Percentiles rank a stretch among this genome's conserved stretches.
Evolutionary conservation across 2,329 filamentous ascomycete species (phyloP).

Genomic region (Colletotrichum cordylinicola): DNA sequence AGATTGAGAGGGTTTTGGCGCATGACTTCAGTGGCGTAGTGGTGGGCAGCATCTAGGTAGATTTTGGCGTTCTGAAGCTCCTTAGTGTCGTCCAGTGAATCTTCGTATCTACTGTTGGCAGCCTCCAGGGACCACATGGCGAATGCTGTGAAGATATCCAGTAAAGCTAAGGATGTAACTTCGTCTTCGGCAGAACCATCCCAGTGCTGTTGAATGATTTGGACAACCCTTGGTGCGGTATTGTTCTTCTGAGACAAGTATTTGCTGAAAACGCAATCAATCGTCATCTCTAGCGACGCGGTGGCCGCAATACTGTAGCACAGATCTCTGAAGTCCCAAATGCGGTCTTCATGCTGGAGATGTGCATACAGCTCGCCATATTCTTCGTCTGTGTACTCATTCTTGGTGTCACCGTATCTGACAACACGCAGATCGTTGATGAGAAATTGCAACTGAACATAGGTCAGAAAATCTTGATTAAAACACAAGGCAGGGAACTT

Average conservation of each 20-base stretch:
- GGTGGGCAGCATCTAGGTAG: rapidly evolving
- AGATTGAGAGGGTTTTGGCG: not conserved
- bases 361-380: not conserved
- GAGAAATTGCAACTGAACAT: not conserved
- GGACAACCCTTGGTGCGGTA: rapidly evolving
- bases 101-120: no score
- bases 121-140: not conserved
- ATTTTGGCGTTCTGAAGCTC: not conserved
- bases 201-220: not conserved
- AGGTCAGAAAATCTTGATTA: no score
- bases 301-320: not conserved
- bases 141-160: not conserved
- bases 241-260: not conserved
- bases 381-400: no score
- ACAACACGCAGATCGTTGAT: not conserved
- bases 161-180: not conserved
- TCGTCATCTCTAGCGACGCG: rapidly evolving
- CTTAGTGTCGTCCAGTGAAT: not conserved
- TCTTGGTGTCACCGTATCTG: no score
- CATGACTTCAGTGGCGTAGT: not conserved
- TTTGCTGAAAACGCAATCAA: not conserved
- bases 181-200: not conserved
- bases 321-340: not conserved
- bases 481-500: rapidly evolving
- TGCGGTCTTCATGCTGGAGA: not conserved